A percentile compares a stretch with the other conserved stretches of the same genome.
These are phyloP conservation scores for Juncus inflexus DNA, from an alignment of 176 grass and related monocot genomes.

Conservation along the genomic window DNA sequence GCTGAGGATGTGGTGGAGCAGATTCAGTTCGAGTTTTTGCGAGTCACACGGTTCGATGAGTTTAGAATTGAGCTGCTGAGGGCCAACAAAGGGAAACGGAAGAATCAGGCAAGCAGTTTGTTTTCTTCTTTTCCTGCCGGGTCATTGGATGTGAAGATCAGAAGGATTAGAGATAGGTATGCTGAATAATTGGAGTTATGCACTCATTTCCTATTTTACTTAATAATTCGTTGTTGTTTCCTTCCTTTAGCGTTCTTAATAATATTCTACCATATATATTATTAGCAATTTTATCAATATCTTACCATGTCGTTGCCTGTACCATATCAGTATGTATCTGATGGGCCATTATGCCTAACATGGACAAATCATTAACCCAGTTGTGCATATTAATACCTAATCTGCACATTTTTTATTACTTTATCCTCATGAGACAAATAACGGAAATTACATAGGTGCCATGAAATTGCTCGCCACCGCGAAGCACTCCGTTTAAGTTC, in stretches of 20 bases:
- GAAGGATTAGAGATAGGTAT: constrained; percentile 17
- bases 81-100: constrained; percentile 4
- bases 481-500: constrained; percentile 22
- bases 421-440: not conserved
- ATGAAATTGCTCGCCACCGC: constrained; percentile 25
- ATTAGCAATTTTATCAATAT: too few relatives aligned
- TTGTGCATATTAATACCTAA: too few relatives aligned
- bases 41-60: constrained; percentile 2
- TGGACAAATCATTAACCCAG: too few relatives aligned
- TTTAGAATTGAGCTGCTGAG: constrained; percentile 2
- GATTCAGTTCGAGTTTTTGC: not conserved
- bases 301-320: too few relatives aligned
- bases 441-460: constrained; percentile 13
- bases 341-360: too few relatives aligned
- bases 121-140: constrained; percentile 13
- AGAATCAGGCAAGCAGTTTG: not conserved
- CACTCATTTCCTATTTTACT: not conserved
- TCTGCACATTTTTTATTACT: too few relatives aligned
- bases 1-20: constrained; percentile 17
- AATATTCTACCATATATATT: too few relatives aligned
- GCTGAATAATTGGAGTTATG: not conserved
- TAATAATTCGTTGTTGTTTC: not conserved
- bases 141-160: constrained; percentile 23
- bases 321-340: too few relatives aligned
- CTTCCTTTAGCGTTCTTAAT: too few relatives aligned